These are phyloP conservation scores for Ustilaginoidea virens DNA, from an alignment of 2,329 filamentous ascomycete genomes.

Conservation along the genomic window DNA sequence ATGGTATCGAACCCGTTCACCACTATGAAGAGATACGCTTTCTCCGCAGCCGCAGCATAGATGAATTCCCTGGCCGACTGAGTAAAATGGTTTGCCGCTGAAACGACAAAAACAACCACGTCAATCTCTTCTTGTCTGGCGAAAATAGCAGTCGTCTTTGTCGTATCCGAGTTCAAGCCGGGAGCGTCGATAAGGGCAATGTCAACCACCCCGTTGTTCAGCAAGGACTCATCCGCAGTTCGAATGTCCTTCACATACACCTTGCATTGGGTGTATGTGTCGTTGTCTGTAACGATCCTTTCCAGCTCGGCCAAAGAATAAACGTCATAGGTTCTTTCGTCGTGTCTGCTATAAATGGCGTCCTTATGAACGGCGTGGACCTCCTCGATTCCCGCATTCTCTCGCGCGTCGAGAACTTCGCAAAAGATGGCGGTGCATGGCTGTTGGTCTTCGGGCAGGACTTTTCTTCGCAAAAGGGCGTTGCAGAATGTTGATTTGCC, in stretches of 20 bases:
- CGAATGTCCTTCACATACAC: slow-evolving; percentile 88
- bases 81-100: slow-evolving; percentile 94
- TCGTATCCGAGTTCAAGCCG: slow-evolving; percentile 86
- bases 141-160: slow-evolving; percentile 95
- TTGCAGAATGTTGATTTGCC: slow-evolving; percentile 99
- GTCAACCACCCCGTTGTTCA: slow-evolving; percentile 96
- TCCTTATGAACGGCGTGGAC: slow-evolving; percentile 89
- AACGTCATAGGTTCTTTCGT: slow-evolving; percentile 89
- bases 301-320: slow-evolving; percentile 67
- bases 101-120: slow-evolving; percentile 96
- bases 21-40: slow-evolving; percentile 97
- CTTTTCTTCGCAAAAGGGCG: slow-evolving; percentile 79
- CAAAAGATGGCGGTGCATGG: slow-evolving; percentile 98
- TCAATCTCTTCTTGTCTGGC: slow-evolving; percentile 97
- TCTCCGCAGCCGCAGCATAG: slow-evolving; percentile 85
- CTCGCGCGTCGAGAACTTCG: slow-evolving; percentile 81
- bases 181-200: slow-evolving; percentile 96
- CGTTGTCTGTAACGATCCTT: slow-evolving; percentile 77
- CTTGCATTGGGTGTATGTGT: slow-evolving; percentile 86
- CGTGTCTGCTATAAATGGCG: slow-evolving; percentile 64
- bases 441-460: slow-evolving; percentile 92
- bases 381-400: slow-evolving; percentile 84
- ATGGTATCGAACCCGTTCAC: slow-evolving; percentile 97
- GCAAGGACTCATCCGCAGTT: slow-evolving; percentile 76
- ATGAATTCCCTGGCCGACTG: slow-evolving; percentile 97